Base-by-base conservation (phyloP, 768 basidiomycete genomes). In the Russula vinacea region DNA sequence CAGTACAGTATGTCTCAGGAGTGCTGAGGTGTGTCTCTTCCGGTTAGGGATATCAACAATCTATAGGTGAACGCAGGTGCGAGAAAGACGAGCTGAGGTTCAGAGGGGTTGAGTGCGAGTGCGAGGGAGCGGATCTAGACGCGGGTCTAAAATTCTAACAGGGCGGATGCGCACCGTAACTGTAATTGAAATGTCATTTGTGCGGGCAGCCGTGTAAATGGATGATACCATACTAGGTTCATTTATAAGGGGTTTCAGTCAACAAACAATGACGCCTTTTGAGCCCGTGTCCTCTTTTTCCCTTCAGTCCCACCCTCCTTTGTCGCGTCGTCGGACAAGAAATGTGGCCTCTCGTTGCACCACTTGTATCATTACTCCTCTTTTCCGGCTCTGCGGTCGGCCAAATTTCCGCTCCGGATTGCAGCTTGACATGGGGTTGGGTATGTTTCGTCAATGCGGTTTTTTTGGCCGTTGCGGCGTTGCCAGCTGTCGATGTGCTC, bases 401-500 rank as follows among this genome's bases (percentile, higher is more conserved):
- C n/a, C 54, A 65, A 13, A 14, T 65, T 24, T 19, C 2, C 14
- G 54, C 64, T 29, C 64, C 64, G 1, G 50, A 52, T 54, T 65
- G 64, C 19, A 44, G 22, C 40, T 11, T 47, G 19, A 1, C 59
- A 0, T 61, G 42, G 47, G 4, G 7, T 37, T 65, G 64, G 64
- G 64, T 65, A 47, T 14, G 35, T 17, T 29, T 19, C 14, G 5
- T 7, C 35, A 8, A 39, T 26, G 22, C 37, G 6, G 9, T 5
- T 37, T 57, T 22, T 9, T 26, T 57, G 13, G 24, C 42, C 9
- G 19, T 2, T 47, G 24, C 39, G 24, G 29, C 9, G 19, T 2
- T 47, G 24, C 39, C 39, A 26, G 1, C 9, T 8, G 22, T 32
- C 7, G 26, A 33, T 19, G 45, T 10, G 14, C 7, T 33, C 13